phyloP scores from a whole-genome alignment of 2,329 filamentous ascomycete genomes.

The Fusarium sp. region DNA sequence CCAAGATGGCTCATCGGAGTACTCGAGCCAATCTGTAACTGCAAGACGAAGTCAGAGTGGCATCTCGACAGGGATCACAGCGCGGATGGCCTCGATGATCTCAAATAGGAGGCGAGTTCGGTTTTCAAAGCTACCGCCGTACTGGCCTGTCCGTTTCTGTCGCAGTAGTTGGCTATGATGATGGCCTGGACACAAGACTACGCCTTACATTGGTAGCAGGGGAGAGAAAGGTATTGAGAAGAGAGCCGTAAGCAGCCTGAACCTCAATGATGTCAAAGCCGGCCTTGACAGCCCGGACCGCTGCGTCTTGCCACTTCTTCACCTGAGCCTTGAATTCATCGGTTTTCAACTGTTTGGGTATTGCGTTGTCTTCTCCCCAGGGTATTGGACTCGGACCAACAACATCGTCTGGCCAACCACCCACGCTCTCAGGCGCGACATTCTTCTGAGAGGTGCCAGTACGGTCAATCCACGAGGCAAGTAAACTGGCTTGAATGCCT shows the following conservation, averaged over 20 bases:
- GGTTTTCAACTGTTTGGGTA: constrained; percentile 77
- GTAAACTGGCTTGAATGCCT: constrained; percentile 76
- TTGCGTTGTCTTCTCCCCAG: constrained; percentile 61
- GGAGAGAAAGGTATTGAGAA: constrained; percentile 76
- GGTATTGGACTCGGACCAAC: constrained; percentile 58
- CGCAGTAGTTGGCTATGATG: no score
- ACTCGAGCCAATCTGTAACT: constrained; percentile 74
- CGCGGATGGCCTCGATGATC: constrained; percentile 65
- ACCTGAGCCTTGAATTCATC: constrained; percentile 78
- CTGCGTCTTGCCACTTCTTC: constrained; percentile 70
- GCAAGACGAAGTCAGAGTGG: constrained; percentile 73
- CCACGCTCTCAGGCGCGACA: constrained; percentile 66
- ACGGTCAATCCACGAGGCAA: constrained; percentile 74
- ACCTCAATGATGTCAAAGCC: constrained; percentile 85
- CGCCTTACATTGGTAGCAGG: constrained; percentile 66
- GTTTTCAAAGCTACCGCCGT: constrained; percentile 77
- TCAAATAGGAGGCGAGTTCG: constrained; percentile 72
- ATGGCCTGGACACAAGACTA: neutral
- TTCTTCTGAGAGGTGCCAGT: constrained; percentile 54
- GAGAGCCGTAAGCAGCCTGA: constrained; percentile 76
- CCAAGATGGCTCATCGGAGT: constrained; percentile 69
- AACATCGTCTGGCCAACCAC: constrained; percentile 72
- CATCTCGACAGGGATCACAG: constrained; percentile 67
- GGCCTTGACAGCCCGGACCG: constrained; percentile 73
- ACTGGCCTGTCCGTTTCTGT: constrained; percentile 74